Evolutionary conservation across 768 basidiomycete genomes (phyloP).

Genomic region (Pleurotus pulmonarius): DNA sequence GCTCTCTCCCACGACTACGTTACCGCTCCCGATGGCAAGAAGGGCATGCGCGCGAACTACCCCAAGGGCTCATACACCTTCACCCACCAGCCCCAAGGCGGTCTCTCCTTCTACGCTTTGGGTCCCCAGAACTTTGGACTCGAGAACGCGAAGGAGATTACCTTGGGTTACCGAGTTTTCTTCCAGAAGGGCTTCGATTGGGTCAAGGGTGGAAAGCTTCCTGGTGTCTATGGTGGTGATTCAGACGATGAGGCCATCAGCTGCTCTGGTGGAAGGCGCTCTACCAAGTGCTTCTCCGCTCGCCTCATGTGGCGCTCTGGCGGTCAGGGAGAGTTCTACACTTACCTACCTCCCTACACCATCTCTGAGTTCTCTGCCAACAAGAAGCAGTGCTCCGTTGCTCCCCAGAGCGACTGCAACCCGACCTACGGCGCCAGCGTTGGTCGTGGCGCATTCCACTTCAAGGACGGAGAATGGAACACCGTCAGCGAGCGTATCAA

Average conservation of each 20-base stretch:
- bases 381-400: constrained; percentile 43
- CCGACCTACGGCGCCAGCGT: constrained; percentile 63
- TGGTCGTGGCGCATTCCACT: constrained; percentile 66
- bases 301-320: constrained; percentile 68
- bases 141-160: constrained; percentile 60
- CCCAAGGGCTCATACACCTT: constrained; percentile 57
- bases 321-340: constrained; percentile 65
- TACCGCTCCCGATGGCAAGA: constrained; percentile 46
- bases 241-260: constrained; percentile 38
- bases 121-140: constrained; percentile 52
- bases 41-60: constrained; percentile 49
- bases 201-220: constrained; percentile 68
- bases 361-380: constrained; percentile 39
- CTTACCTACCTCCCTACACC: constrained; percentile 56
- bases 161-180: constrained; percentile 58
- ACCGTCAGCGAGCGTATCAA: constrained; percentile 66
- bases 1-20: constrained; percentile 38
- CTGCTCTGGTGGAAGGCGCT: constrained; percentile 65
- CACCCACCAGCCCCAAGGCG: constrained; percentile 43
- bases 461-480: constrained; percentile 62
- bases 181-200: constrained; percentile 64
- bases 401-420: constrained; percentile 52
- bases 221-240: constrained; percentile 67
- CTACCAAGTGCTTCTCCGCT: constrained; percentile 54
- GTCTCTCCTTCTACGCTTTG: constrained; percentile 69